Percentiles rank a stretch among this genome's conserved stretches.
phyloP scores from a whole-genome alignment of 768 basidiomycete genomes.

The Leucocoprinus birnbaumii region DNA sequence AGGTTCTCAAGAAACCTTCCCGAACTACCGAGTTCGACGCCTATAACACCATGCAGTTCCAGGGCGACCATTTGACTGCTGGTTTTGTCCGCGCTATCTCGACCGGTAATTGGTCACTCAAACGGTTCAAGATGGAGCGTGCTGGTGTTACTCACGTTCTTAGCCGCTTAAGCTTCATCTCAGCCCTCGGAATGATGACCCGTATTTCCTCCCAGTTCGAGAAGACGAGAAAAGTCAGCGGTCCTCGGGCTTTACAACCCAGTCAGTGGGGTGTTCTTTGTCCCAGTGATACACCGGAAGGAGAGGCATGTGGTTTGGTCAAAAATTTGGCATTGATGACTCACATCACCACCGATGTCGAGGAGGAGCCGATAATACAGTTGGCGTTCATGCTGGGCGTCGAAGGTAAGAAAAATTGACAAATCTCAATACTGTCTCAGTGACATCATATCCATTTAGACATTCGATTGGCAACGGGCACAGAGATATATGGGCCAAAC shows the following conservation, averaged over 20 bases:
- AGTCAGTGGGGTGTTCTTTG: conserved; percentile 99
- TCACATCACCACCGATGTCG: conserved; percentile 98
- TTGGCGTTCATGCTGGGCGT: conserved; percentile 95
- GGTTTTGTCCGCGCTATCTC: conserved; percentile 97
- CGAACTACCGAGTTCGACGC: conserved; percentile 95
- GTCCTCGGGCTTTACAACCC: conserved; percentile 94
- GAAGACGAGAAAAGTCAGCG: conserved; percentile 98
- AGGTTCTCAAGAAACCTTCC: conserved; percentile 94
- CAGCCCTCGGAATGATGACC: conserved; percentile 99
- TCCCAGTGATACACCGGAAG: conserved; percentile 98
- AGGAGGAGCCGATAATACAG: conserved; percentile 89
- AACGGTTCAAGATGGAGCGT: conserved; percentile 99
- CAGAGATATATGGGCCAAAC: conserved; percentile 92
- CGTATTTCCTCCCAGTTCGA: conserved; percentile 98
- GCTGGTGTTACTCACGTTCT: conserved; percentile 98
- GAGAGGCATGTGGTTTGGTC: conserved; percentile 97
- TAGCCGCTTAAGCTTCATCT: conserved; percentile 92
- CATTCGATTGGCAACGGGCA: conserved; percentile 87
- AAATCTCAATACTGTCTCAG: background rate
- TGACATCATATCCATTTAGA: conserved; percentile 42
- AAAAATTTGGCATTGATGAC: conserved; percentile 99
- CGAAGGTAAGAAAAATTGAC: conserved; percentile 61
- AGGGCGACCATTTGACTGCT: conserved; percentile 93
- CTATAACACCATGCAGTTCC: conserved; percentile 90
- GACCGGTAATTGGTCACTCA: conserved; percentile 98